Conservation (phyloP, 2,329 filamentous ascomycete species). For the Xylaria sp. region DNA sequence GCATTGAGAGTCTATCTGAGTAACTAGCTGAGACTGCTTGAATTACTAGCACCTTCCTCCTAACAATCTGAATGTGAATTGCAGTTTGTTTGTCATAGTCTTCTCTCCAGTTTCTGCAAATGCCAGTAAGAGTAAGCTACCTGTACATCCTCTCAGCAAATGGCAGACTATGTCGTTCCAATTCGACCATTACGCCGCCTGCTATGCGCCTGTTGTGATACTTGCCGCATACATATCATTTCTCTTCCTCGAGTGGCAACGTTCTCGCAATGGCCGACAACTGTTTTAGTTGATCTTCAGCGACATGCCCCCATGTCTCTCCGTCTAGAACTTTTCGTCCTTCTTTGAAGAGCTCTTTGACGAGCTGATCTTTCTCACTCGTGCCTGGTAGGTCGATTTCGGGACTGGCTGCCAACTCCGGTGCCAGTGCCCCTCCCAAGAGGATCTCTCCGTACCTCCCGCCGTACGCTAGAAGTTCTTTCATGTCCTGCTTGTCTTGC, state of each 20-base stretch:
- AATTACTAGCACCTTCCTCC: neutral
- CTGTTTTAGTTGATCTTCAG: slow-evolving; percentile 43
- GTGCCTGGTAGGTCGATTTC: slow-evolving; percentile 35
- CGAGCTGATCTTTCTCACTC: slow-evolving; percentile 46
- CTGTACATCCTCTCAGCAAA: slow-evolving; percentile 14
- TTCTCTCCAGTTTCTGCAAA: neutral
- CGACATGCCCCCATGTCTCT: slow-evolving; percentile 47
- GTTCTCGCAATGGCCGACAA: slow-evolving; percentile 42
- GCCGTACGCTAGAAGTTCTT: slow-evolving; percentile 49
- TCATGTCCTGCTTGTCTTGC: slow-evolving; percentile 50
- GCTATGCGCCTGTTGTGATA: neutral
- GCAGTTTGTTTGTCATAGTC: neutral
- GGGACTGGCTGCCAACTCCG: slow-evolving; percentile 33
- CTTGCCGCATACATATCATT: neutral
- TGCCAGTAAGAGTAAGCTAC: slow-evolving; percentile 11
- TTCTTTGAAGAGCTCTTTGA: slow-evolving; percentile 49
- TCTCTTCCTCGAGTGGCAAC: slow-evolving; percentile 22
- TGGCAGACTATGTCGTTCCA: neutral
- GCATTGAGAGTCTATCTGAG: too few species aligned
- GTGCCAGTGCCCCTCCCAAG: slow-evolving; percentile 43
- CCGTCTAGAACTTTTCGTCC: slow-evolving; percentile 38
- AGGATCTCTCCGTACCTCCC: slow-evolving; percentile 50
- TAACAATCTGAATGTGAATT: neutral
- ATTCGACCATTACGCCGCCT: neutral
- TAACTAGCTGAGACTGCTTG: neutral